Evolutionary conservation across 176 grass and related monocot genomes (phyloP), one percentile per base, ranked within the genome.

Genomic region (Musa beccarii): DNA sequence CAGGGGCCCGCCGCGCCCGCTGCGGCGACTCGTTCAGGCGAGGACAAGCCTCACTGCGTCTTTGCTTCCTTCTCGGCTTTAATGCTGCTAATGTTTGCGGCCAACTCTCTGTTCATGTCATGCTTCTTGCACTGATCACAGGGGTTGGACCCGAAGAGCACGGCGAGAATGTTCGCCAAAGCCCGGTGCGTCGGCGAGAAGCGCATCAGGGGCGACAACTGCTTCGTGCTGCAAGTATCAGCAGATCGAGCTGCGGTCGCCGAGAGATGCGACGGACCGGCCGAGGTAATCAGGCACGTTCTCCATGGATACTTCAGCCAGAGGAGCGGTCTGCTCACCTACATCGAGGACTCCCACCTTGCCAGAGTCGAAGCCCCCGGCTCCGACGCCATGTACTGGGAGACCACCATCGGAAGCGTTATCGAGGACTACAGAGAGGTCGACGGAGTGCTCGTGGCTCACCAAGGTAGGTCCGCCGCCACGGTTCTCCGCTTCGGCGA

Each of bases 301-400:
- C 34, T 85, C 34, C 81, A 85, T 2, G 83, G 83, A 59, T 87
- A 83, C 76, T 87, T 87, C 63, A 87, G 80, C 76, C 81, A 83
- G 56, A 81, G 75, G 51, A 87, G 78, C 9, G 85, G 85, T 49
- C 74, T 87, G 15, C 80, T 87, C 0, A 25, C 83, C 20, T 81
- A 87, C 51, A 24, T 87, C 11, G 85, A 87, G 63, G 85, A 87
- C 65, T 83, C 85, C 1, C 85, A 80, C 21, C 76, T 87, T 2
- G 76, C 76, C 11, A 75, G 85, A 61, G 59, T 83, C 16, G 80
- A 87, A 61, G 26, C 75, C 29, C 80, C 76, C 0, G 85, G 85
- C 5, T 66, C 80, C 1, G 73, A 81, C 8, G 77, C 85, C 4
- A 70, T 83, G 11, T 87, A 87, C 54, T 87, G 80, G 85, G 85